A percentile compares a stretch with the other conserved stretches of the same genome.
phyloP scores from a whole-genome alignment of 2,329 filamentous ascomycete species.

The Coccinonectria pachysandricola region DNA sequence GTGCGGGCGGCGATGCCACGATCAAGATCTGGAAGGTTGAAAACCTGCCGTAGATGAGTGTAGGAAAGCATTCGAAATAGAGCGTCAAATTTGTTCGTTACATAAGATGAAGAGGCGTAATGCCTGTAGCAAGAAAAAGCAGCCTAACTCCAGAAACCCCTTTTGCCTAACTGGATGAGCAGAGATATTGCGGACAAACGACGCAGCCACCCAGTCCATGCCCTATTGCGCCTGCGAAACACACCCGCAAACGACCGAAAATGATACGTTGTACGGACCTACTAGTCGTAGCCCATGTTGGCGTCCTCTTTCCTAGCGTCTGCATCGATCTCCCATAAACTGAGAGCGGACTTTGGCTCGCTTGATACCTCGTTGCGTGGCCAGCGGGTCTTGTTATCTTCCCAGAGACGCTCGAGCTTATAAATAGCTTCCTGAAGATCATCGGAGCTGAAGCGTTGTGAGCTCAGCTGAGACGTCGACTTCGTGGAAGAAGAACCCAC shows the following conservation, averaged over 20 bases:
- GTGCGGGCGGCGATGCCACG: constrained; percentile 75
- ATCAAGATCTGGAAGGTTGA: constrained; percentile 70
- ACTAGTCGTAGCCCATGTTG: constrained; percentile 31
- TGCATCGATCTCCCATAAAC: constrained; percentile 28
- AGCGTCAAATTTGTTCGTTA: constrained; percentile 4
- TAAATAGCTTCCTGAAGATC: constrained; percentile 27
- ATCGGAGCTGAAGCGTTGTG: constrained; percentile 11
- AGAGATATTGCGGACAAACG: no score
- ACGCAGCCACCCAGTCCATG: no score
- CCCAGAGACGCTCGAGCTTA: constrained; percentile 26
- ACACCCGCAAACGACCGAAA: constrained; percentile 1
- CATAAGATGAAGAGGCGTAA: constrained; percentile 3
- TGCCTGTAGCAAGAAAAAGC: no score
- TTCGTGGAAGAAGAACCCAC: constrained; percentile 32
- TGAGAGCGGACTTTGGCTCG: constrained; percentile 11
- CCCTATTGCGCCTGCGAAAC: background rate
- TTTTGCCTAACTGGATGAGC: no score
- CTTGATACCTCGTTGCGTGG: constrained; percentile 19
- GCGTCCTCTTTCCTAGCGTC: constrained; percentile 25
- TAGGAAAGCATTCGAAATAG: no score
- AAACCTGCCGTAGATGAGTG: constrained; percentile 27
- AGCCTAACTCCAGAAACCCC: constrained; percentile 7
- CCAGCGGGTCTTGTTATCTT: constrained; percentile 26
- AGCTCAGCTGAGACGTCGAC: background rate
- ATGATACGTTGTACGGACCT: constrained; percentile 3